phyloP scores from a whole-genome alignment of 1,284 basidiomycete genomes.

The Fomes fomentarius region DNA sequence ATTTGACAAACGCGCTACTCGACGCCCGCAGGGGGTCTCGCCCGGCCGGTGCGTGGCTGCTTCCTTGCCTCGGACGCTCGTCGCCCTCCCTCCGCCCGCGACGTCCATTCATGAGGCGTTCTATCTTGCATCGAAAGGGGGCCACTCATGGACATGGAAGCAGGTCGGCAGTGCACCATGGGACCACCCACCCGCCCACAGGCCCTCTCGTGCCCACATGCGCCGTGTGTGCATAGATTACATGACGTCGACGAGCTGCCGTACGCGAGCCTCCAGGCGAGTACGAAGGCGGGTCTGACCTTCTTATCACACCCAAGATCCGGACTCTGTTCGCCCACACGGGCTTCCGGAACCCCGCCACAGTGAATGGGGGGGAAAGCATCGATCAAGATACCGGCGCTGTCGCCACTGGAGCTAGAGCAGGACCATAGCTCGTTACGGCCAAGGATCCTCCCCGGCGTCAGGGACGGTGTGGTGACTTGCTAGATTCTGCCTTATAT shows the following conservation, averaged over 20 bases:
- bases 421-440: background rate
- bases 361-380: constrained; percentile 1
- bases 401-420: background rate
- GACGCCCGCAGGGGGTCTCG: constrained; percentile 14
- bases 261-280: no score
- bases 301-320: constrained; percentile 13
- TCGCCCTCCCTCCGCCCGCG: background rate
- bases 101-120: constrained; percentile 15
- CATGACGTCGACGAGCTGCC: no score
- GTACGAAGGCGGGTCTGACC: background rate
- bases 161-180: no score
- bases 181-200: no score
- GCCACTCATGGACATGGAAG: constrained; percentile 10
- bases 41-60: constrained; percentile 8
- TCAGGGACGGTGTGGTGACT: background rate
- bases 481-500: background rate
- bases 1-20: constrained; percentile 16
- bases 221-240: no score
- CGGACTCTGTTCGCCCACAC: constrained; percentile 10
- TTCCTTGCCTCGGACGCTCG: constrained; percentile 6
- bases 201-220: constrained; percentile 3
- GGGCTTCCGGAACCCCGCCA: constrained; percentile 15
- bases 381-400: constrained; percentile 20
- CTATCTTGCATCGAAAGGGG: constrained; percentile 8
- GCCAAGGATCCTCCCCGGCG: background rate